Evolutionary conservation across 192 early-diverging fungal species (phyloP), one percentile per base, ranked within the genome.

Genomic region (Helicostylum pulchrum): DNA sequence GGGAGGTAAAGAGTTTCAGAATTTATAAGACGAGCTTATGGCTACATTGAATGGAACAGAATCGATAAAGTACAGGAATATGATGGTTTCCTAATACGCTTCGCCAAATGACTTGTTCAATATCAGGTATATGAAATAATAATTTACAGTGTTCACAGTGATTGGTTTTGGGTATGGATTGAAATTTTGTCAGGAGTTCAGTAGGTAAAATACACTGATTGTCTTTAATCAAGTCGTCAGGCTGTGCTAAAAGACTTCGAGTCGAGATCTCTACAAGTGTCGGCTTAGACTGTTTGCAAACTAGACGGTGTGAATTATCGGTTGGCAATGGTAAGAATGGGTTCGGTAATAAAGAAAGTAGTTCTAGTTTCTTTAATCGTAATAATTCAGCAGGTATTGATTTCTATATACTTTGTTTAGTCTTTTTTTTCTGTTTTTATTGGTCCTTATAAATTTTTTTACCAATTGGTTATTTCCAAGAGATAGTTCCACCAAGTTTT

Each of bases 381-480:
- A 65, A n/a, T 11, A 81, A 62, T 49, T 81, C 77, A 17, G 71
- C 67, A 3, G 80, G 80, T 14, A 81, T 39, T 20, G 49, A 55
- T 12, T 42, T 26, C 73, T 74, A 46, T 32, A 52, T 34, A n/a
- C n/a, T n/a, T n/a, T 5, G 53, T 3, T 2, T 0, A 58, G 7
- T 49, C 2, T 23, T 2, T 26, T 32, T 15, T 7, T 8, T 20
- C 12, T 34, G 7, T 0, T n/a, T 45, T 53, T 45, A 23, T n/a
- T n/a, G n/a, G 52, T 46, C n/a, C 9, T 34, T 4, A 48, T 55
- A 17, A 42, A 8, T 70, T 7, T 21, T 7, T 21, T 60, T 68
- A 80, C 78, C 59, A 81, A 43, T 8, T 61, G 20, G 34, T 81
- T 81, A 45, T 78, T 78, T 7, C 80, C 80, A 15, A 81, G 12